Evolutionary conservation across 2,329 filamentous ascomycete genomes (phyloP).

Genomic region (Tolypocladium pustulatum): DNA sequence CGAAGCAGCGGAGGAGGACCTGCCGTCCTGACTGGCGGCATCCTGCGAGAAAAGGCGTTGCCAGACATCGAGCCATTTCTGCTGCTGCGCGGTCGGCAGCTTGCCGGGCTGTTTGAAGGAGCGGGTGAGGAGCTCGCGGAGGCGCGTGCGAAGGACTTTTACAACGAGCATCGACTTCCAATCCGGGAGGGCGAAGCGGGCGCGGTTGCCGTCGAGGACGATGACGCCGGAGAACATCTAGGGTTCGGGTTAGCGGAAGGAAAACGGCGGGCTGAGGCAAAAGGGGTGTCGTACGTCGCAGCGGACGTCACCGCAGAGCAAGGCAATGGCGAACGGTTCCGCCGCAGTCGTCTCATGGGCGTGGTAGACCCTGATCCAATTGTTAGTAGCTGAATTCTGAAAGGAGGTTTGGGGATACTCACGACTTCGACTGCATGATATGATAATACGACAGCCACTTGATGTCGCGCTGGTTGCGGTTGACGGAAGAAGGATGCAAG

Average conservation of each 20-base stretch:
- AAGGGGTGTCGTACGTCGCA: constrained; percentile 53
- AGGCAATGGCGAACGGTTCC: constrained; percentile 70
- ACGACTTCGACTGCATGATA: constrained; percentile 86
- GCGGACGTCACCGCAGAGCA: constrained; percentile 81
- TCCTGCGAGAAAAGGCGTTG: constrained; percentile 55
- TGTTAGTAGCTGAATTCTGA: background rate
- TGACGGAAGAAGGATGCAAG: constrained; percentile 80
- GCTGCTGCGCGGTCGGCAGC: constrained; percentile 53
- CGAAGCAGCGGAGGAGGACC: constrained; percentile 25
- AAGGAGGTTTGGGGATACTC: constrained; percentile 22
- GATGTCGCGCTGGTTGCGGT: constrained; percentile 57
- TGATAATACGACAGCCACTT: constrained; percentile 92
- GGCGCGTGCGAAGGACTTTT: constrained; percentile 62
- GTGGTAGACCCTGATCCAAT: constrained; percentile 58
- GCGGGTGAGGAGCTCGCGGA: constrained; percentile 65
- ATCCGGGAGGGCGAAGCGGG: constrained; percentile 72
- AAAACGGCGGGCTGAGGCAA: background rate
- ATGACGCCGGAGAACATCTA: constrained; percentile 81
- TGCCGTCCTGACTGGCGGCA: constrained; percentile 21
- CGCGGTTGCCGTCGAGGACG: constrained; percentile 75
- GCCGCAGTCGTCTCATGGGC: constrained; percentile 80
- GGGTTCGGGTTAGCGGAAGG: background rate
- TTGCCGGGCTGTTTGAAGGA: constrained; percentile 60
- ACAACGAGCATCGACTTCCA: constrained; percentile 90
- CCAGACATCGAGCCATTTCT: constrained; percentile 67